Base-by-base conservation (phyloP, 2,329 filamentous ascomycete species). In the Monilinia aucupariae region DNA sequence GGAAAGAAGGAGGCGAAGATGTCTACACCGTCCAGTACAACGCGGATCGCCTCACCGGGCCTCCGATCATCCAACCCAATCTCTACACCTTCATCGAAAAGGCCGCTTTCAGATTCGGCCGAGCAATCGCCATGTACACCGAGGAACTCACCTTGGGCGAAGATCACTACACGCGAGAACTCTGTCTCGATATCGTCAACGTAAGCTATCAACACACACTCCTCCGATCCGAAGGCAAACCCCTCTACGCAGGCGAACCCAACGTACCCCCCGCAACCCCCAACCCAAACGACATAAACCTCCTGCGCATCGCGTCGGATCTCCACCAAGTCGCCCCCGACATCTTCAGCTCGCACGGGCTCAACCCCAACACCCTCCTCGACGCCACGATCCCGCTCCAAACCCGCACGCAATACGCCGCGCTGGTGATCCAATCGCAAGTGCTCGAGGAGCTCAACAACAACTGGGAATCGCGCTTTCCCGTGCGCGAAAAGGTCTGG, bases 381-480 rank as follows among this genome's bases (percentile, higher is more conserved):
- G 49, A 58, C 10, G 32, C 52, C n/a, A 17, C 60, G 7, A 61
- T 68, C 17, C 37, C 37, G 32, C 61, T 50, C 1, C 39, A 66
- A 15, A 27, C 37, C 12, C 34, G 41, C 4, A 32, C 22, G 20
- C 17, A 30, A 41, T 50, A 49, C 25, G 45, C 51, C 9, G 52
- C 41, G 6, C 27, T 59, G 9, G 32, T 58, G n/a, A 34, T 62
- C 3, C 52, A 59, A 52, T 67, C 67, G 54, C 66, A 72, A 54
- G 63, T 71, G n/a, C 25, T 72, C 3, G 67, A 71, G 41, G 71
- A 73, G 50, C 20, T 65, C 8, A 70, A 67, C 58, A 72, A 72
- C 39, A 70, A 70, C 34, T 71, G 70, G 66, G 71, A 73, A 41
- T 59, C 64, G 5, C 52, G 65, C 3, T 71, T 72, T 41, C 69